These are phyloP conservation scores for Sugiyamaella smithiae DNA, from an alignment of 805 yeast genomes.

Conservation along the genomic window DNA sequence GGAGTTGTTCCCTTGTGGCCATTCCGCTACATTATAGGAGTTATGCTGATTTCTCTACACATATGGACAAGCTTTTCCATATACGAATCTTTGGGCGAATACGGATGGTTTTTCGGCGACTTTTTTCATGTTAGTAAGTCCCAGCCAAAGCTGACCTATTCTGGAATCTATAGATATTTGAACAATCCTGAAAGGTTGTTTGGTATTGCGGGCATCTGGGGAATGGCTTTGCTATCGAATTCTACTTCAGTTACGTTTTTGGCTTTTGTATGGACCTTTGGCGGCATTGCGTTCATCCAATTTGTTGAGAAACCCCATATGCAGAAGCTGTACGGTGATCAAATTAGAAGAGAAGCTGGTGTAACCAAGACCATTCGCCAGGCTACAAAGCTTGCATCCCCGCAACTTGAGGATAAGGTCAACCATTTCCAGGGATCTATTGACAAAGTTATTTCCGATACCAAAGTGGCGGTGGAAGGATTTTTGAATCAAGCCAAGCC, in stretches of 20 bases:
- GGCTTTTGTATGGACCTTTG: constrained; percentile 62
- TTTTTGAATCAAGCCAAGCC: constrained; percentile 36
- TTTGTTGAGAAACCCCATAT: constrained; percentile 77
- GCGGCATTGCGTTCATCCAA: constrained; percentile 63
- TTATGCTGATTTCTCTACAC: constrained; percentile 55
- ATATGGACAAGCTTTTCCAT: constrained; percentile 68
- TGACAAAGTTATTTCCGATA: constrained; percentile 39
- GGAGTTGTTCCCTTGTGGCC: constrained; percentile 38
- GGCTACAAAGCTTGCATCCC: constrained; percentile 29
- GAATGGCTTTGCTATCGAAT: constrained; percentile 55
- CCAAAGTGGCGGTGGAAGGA: constrained; percentile 46
- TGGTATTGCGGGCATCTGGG: constrained; percentile 80
- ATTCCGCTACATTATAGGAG: constrained; percentile 58
- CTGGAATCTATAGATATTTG: constrained; percentile 77
- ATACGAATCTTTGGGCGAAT: constrained; percentile 68
- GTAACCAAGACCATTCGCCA: constrained; percentile 37
- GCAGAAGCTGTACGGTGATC: constrained; percentile 70
- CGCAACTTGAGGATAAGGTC: constrained; percentile 28
- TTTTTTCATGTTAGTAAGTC: constrained; percentile 57
- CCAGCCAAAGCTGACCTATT: constrained; percentile 55
- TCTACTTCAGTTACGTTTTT: constrained; percentile 48
- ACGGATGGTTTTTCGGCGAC: constrained; percentile 91
- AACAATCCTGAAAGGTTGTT: constrained; percentile 79
- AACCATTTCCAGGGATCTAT: constrained; percentile 34
- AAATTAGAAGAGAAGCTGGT: constrained; percentile 51